Conservation (phyloP, 331 rosid genomes). For the Quercus tomentella region DNA sequence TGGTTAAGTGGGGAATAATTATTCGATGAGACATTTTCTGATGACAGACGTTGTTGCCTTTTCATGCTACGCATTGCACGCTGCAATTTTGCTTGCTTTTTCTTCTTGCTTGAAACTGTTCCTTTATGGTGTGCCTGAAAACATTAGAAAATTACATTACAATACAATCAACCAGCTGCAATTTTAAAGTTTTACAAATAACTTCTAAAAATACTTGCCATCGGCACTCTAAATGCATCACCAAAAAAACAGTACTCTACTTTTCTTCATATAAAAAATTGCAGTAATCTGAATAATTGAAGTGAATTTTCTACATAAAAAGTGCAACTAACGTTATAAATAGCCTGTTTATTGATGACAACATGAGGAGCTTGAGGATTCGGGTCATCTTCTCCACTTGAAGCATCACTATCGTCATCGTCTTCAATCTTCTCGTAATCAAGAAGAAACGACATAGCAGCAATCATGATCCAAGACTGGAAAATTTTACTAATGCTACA, state of each 20-base stretch:
- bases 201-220: neutral
- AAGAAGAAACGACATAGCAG: conserved; percentile 67
- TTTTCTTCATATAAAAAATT: no score
- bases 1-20: conserved; percentile 89
- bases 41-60: conserved; percentile 63
- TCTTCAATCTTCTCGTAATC: conserved; percentile 87
- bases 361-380: conserved; percentile 47
- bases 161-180: neutral
- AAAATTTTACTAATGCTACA: no score
- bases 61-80: conserved; percentile 73
- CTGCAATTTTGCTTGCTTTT: conserved; percentile 74
- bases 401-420: conserved; percentile 62
- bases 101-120: conserved; percentile 80
- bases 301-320: neutral
- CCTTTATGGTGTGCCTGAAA: conserved; percentile 84
- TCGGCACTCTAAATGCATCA: neutral
- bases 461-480: conserved; percentile 52
- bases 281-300: neutral
- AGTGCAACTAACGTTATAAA: conserved; percentile 63
- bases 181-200: conserved; percentile 2
- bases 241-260: neutral
- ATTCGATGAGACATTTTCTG: conserved; percentile 41
- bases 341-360: conserved; percentile 50
- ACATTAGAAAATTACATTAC: neutral
- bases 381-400: conserved; percentile 55